phyloP scores from a whole-genome alignment of 352 stramenopile genomes.

The Paralagenidium karlingii region DNA sequence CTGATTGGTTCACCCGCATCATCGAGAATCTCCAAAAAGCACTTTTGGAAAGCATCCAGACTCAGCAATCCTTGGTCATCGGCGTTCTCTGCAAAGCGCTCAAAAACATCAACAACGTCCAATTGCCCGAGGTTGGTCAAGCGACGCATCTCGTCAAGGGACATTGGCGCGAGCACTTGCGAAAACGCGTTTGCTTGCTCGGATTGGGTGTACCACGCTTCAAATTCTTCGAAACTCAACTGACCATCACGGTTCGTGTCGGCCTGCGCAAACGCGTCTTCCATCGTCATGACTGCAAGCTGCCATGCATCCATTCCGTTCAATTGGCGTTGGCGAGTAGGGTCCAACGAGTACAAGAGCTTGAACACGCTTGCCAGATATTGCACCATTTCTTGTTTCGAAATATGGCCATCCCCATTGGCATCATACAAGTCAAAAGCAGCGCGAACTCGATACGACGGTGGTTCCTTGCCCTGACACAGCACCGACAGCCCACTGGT shows the following conservation, averaged over 20 bases:
- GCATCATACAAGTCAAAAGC: slow-evolving; percentile 83
- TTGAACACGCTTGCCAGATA: slow-evolving; percentile 81
- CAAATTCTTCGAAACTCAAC: slow-evolving; percentile 16
- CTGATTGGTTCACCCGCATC: slow-evolving; percentile 11
- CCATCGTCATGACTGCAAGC: slow-evolving; percentile 6
- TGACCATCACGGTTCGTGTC: slow-evolving; percentile 12
- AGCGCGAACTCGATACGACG: slow-evolving; percentile 79
- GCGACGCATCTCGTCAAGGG: slow-evolving; percentile 72
- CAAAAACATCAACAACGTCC: slow-evolving; percentile 45
- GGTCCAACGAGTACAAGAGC: slow-evolving; percentile 78
- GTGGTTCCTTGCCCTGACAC: slow-evolving; percentile 51
- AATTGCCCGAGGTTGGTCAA: slow-evolving; percentile 73
- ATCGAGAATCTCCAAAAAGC: slow-evolving; percentile 32
- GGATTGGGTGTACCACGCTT: slow-evolving; percentile 18
- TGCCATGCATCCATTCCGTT: slow-evolving; percentile 27
- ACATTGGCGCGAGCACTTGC: slow-evolving; percentile 41
- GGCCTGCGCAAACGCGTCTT: slow-evolving; percentile 42
- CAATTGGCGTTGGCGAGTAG: slow-evolving; percentile 33
- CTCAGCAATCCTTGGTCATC: slow-evolving; percentile 11
- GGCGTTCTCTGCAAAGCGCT: slow-evolving; percentile 11
- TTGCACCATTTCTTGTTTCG: slow-evolving; percentile 61
- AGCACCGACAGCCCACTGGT: slow-evolving; percentile 75
- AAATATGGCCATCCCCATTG: slow-evolving; percentile 73
- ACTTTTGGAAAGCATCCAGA: slow-evolving; percentile 3
- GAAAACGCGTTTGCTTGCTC: not conserved